These are phyloP conservation scores for Rosa persica DNA, from an alignment of 306 rosid species.

Conservation along the genomic window DNA sequence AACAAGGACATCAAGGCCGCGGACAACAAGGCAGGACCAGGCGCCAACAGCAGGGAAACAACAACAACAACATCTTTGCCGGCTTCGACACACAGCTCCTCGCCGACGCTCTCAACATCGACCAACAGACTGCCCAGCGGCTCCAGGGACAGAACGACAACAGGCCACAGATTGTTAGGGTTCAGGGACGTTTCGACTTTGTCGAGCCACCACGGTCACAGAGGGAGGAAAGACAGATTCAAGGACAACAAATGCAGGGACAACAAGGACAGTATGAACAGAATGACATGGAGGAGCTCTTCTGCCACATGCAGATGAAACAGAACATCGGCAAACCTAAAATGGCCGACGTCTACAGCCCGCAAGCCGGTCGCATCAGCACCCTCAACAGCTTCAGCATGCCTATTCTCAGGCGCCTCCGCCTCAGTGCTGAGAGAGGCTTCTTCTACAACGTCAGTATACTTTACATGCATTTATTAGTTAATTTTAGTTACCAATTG, in stretches of 20 bases:
- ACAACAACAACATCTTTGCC: slow-evolving; percentile 35
- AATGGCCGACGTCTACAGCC: slow-evolving; percentile 27
- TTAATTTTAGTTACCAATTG: background rate
- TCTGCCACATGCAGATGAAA: slow-evolving; percentile 25
- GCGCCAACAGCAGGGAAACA: background rate
- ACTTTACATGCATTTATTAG: background rate
- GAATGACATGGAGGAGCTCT: slow-evolving; percentile 31
- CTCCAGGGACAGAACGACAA: slow-evolving; percentile 33
- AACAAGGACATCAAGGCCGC: background rate
- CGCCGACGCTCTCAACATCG: slow-evolving; percentile 38
- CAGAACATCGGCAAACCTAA: slow-evolving; percentile 25
- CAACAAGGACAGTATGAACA: background rate
- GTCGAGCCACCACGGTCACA: slow-evolving; percentile 35
- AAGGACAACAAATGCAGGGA: background rate
- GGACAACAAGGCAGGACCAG: background rate
- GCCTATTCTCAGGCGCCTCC: slow-evolving; percentile 25
- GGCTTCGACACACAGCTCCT: slow-evolving; percentile 39
- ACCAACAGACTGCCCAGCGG: slow-evolving; percentile 28
- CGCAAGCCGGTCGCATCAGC: slow-evolving; percentile 37
- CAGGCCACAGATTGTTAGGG: slow-evolving; percentile 44
- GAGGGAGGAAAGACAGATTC: background rate
- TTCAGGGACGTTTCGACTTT: slow-evolving; percentile 29
- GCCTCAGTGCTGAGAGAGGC: slow-evolving; percentile 37
- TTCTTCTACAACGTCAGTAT: slow-evolving; percentile 28
- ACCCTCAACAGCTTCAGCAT: slow-evolving; percentile 27